phyloP scores from a whole-genome alignment of 148 eudicot genomes.

The Chenopodium quinoa region DNA sequence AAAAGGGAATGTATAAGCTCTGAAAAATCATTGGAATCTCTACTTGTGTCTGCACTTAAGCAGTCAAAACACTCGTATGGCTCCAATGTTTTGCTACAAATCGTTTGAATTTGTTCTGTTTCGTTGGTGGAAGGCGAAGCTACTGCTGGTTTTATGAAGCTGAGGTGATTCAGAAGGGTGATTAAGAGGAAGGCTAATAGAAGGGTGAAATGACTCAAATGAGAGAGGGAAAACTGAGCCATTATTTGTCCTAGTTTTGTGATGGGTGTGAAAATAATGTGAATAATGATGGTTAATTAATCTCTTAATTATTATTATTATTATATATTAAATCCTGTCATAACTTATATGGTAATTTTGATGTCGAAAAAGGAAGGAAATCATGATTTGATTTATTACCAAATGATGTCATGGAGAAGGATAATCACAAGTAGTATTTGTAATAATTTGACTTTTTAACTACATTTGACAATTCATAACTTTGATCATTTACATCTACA shows the following conservation, averaged over 20 bases:
- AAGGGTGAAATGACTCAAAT: too few relatives aligned
- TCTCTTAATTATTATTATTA: not conserved
- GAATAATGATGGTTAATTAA: not conserved
- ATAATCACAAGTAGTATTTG: too few relatives aligned
- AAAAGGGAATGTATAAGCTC: slow-evolving; percentile 1
- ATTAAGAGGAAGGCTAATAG: not conserved
- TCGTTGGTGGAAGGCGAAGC: not conserved
- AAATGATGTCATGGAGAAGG: not conserved
- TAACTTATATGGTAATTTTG: not conserved
- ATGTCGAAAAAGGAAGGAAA: not conserved
- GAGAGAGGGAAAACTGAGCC: not conserved
- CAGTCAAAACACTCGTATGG: slow-evolving; percentile 9
- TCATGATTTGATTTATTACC: slow-evolving; percentile 4
- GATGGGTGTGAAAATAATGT: not conserved
- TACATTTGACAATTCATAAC: too few relatives aligned
- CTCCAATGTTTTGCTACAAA: slow-evolving; percentile 11
- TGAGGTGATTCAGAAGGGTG: not conserved
- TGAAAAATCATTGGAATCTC: not conserved
- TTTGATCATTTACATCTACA: too few relatives aligned
- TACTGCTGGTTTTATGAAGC: not conserved
- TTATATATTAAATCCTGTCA: not conserved
- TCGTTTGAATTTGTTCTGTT: not conserved
- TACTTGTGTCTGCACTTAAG: not conserved
- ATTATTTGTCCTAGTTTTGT: not conserved
- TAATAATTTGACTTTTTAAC: too few relatives aligned